Evolutionary conservation across 2,329 filamentous ascomycete species (phyloP).

Genomic region (Scedosporium apiospermum): DNA sequence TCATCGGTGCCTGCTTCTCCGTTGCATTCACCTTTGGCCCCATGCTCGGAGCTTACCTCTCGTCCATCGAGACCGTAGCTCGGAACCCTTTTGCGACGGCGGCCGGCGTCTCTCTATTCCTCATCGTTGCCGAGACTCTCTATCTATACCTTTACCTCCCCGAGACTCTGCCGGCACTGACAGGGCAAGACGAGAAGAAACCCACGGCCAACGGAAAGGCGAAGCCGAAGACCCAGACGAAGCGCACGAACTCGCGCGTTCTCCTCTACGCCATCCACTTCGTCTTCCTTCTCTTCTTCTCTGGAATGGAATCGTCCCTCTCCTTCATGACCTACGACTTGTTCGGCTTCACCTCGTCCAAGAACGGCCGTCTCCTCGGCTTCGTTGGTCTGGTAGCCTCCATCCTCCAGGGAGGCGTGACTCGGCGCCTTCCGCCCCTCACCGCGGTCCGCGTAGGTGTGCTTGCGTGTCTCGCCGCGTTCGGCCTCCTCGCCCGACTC

Average conservation of each 20-base stretch:
- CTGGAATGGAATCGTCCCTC: slow-evolving; percentile 94
- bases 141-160: slow-evolving; percentile 81
- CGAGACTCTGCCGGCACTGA: slow-evolving; percentile 66
- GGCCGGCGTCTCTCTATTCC: slow-evolving; percentile 72
- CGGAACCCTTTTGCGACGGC: slow-evolving; percentile 92
- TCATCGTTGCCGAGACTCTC: slow-evolving; percentile 78
- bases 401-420: slow-evolving; percentile 86
- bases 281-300: slow-evolving; percentile 90
- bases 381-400: slow-evolving; percentile 88
- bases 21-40: slow-evolving; percentile 96
- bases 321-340: slow-evolving; percentile 97
- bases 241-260: slow-evolving; percentile 70
- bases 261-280: slow-evolving; percentile 82
- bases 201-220: slow-evolving; percentile 16
- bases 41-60: slow-evolving; percentile 78
- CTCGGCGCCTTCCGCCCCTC: slow-evolving; percentile 73
- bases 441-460: slow-evolving; percentile 73
- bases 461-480: slow-evolving; percentile 65
- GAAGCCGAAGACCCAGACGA: slow-evolving; percentile 13
- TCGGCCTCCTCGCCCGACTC: slow-evolving; percentile 67
- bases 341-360: slow-evolving; percentile 68
- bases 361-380: slow-evolving; percentile 79
- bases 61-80: slow-evolving; percentile 65
- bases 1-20: slow-evolving; percentile 94
- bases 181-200: slow-evolving; percentile 16